phyloP scores from a whole-genome alignment of 495 filamentous ascomycete genomes.

The Hyphodiscus hymeniophilus region DNA sequence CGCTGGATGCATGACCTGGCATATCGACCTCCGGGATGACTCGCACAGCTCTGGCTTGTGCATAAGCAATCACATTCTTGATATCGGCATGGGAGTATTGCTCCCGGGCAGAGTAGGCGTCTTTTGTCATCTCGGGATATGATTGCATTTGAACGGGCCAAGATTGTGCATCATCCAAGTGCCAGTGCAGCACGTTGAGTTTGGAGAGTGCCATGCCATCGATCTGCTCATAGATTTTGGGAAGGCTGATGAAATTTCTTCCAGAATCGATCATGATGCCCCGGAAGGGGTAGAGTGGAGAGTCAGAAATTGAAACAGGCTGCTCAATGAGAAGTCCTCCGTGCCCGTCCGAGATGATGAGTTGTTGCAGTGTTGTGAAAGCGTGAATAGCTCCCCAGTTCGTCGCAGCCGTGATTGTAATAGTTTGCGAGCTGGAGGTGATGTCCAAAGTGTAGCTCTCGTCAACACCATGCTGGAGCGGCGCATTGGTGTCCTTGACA shows the following conservation, averaged over 20 bases:
- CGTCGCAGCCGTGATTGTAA: conserved; percentile 40
- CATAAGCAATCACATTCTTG: conserved; percentile 36
- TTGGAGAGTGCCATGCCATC: conserved; percentile 45
- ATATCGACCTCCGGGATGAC: conserved; percentile 45
- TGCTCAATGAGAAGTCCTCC: conserved; percentile 40
- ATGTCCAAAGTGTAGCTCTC: conserved; percentile 50
- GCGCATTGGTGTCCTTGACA: conserved; percentile 32
- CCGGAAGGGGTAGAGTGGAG: conserved; percentile 39
- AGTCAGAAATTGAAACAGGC: conserved; percentile 38
- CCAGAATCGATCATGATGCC: conserved; percentile 45
- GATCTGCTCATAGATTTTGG: conserved; percentile 43
- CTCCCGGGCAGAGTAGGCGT: conserved; percentile 44
- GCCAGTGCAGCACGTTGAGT: conserved; percentile 46
- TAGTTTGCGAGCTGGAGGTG: conserved; percentile 23
- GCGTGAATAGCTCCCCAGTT: conserved; percentile 50
- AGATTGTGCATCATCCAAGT: conserved; percentile 42
- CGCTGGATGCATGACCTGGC: conserved; percentile 41
- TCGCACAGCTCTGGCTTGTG: conserved; percentile 37
- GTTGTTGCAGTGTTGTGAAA: conserved; percentile 49
- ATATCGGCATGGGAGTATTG: conserved; percentile 33
- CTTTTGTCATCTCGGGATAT: conserved; percentile 45
- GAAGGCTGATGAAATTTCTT: conserved; percentile 39
- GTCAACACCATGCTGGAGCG: conserved; percentile 45
- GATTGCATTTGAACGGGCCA: conserved; percentile 41
- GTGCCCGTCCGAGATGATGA: conserved; percentile 39